Evolutionary conservation across 164 flowering plant species (phyloP), one percentile per base, ranked within the genome.

Genomic region (Magnolia changhungtana): DNA sequence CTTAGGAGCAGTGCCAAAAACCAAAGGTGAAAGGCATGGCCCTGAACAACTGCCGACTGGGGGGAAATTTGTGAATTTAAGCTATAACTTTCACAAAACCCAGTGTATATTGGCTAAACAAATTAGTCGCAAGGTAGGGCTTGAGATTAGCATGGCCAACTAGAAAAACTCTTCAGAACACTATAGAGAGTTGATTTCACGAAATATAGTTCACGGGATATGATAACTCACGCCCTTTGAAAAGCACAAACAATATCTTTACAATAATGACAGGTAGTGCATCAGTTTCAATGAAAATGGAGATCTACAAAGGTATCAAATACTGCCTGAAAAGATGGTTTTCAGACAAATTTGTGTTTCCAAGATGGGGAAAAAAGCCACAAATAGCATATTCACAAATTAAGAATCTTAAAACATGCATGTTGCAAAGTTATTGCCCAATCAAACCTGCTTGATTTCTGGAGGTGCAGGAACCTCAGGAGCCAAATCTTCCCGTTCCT

Each of bases 391-490:
- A 7, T 67, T 24, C 3, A 29, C 31, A 24, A 24, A 67, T 23
- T 8, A 67, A 67, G 37, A 67, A 24, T 29, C 72, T 70, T 4
- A 70, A 18, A 11, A 55, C 16, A 55, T 55, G 61, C 61, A 55
- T 11, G 18, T 11, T 16, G 18, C 2, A 55, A 16, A 19, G 58
- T 18, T 70, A 14, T 19, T 0, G 27, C 49, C 68, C 37, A 63
- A 75, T 29, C 23, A 11, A 31, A 91, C 96, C 95, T 90, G 89
- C 87, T 94, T 96, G 70, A 96, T 96, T 87, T 96, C 99, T 52
- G 99, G 99, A 67, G 99, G 98, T 72, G 98, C 97, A 75, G 98
- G 98, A 82, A 91, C 86, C 81, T 94, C 98, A 79, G 95, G 97
- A 66, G 89, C 96, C 84, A 96, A 85, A 84, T 92, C 95, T 77